phyloP scores from a whole-genome alignment of 139 green algal species.

The Chlamydomonas sphaeroides region DNA sequence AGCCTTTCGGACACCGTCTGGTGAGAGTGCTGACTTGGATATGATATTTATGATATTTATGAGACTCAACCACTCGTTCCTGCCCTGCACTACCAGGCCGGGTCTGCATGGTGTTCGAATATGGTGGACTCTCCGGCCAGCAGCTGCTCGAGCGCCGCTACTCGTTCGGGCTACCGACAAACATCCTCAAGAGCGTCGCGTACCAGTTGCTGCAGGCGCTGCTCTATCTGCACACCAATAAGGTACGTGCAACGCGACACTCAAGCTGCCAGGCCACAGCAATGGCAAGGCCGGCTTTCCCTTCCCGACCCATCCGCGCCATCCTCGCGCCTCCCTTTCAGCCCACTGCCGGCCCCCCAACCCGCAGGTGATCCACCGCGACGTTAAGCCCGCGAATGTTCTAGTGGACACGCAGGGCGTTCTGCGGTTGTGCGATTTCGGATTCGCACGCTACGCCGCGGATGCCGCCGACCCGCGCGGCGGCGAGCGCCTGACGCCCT shows the following conservation, averaged over 20 bases:
- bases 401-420: conserved; percentile 12
- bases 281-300: neutral
- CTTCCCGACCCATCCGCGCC: no score
- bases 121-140: neutral
- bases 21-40: neutral
- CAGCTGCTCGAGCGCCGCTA: neutral
- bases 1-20: neutral
- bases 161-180: neutral
- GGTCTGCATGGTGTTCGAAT: conserved; percentile 23
- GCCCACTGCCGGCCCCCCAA: neutral
- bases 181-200: neutral
- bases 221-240: conserved; percentile 3
- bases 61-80: neutral
- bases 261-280: no score
- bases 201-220: conserved; percentile 18
- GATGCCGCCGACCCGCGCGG: neutral
- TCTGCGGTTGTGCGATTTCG: neutral
- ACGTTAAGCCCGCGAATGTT: conserved; percentile 32
- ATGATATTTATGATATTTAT: neutral
- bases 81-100: neutral
- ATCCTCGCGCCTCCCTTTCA: neutral
- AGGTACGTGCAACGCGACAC: neutral
- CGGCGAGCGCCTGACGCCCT: conserved; percentile 31
- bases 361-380: neutral
- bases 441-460: neutral